Evolutionary conservation across 768 basidiomycete genomes (phyloP).

Genomic region (Chiua virens): DNA sequence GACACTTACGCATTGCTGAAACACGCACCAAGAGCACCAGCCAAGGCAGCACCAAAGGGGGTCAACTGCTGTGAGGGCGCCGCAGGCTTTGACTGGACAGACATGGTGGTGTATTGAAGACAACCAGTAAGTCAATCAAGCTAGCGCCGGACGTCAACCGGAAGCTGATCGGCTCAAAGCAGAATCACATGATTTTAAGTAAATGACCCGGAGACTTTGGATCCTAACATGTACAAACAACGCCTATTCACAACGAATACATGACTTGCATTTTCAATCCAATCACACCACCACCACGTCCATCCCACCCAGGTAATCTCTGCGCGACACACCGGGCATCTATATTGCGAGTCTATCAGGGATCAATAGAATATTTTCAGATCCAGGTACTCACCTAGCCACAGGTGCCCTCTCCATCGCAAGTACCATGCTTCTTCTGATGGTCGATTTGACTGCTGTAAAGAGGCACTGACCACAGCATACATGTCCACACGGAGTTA

Average conservation of each 20-base stretch:
- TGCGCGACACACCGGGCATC: slow-evolving; percentile 73
- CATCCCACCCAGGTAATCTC: slow-evolving; percentile 69
- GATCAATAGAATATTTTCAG: background rate
- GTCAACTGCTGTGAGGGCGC: slow-evolving; percentile 69
- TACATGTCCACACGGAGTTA: slow-evolving; percentile 81
- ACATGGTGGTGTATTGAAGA: slow-evolving; percentile 26
- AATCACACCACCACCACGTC: slow-evolving; percentile 65
- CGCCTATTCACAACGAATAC: slow-evolving; percentile 23
- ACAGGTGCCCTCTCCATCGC: slow-evolving; percentile 32
- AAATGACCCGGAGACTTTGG: slow-evolving; percentile 4
- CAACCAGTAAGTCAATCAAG: too few species aligned
- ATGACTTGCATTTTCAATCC: slow-evolving; percentile 47
- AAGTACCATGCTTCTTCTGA: slow-evolving; percentile 44
- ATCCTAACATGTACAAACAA: slow-evolving; percentile 25
- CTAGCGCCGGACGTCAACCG: background rate
- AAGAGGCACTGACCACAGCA: slow-evolving; percentile 78
- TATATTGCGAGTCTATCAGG: slow-evolving; percentile 13
- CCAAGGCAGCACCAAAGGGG: slow-evolving; percentile 85
- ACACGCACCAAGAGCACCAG: slow-evolving; percentile 91
- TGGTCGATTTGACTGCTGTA: slow-evolving; percentile 62
- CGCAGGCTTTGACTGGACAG: slow-evolving; percentile 44
- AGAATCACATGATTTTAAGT: slow-evolving; percentile 11
- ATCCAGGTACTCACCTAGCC: slow-evolving; percentile 38
- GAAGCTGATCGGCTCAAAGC: background rate
- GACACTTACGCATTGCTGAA: slow-evolving; percentile 85